Conservation (phyloP, 306 rosid genomes). For the Corylus avellana region DNA sequence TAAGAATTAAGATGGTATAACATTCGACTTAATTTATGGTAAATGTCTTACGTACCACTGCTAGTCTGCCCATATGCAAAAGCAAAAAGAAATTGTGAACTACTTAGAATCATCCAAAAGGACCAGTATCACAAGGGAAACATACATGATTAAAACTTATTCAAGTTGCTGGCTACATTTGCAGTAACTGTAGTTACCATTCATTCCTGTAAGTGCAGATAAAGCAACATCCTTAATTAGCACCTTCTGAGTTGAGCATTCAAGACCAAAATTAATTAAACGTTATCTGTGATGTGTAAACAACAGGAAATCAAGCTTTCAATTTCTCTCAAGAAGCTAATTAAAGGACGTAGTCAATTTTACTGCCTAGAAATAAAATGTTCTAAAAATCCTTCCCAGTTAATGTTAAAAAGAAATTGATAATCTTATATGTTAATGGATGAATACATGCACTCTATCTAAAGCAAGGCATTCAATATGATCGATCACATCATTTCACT, state of each 20-base stretch:
- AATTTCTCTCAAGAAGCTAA: not conserved
- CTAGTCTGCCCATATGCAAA: constrained; percentile 75
- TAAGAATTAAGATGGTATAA: not conserved
- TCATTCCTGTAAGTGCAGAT: constrained; percentile 66
- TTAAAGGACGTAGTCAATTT: not conserved
- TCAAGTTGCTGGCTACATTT: not conserved
- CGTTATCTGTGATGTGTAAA: constrained; percentile 45
- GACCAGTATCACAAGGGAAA: not conserved
- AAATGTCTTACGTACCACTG: constrained; percentile 63
- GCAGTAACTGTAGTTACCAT: constrained; percentile 46
- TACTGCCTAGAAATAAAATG: not conserved
- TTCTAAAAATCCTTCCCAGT: not conserved
- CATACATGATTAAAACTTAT: not conserved
- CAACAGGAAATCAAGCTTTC: not conserved
- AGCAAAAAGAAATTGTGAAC: constrained; percentile 26
- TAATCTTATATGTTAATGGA: not conserved
- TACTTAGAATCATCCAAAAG: not conserved
- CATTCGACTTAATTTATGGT: constrained; percentile 28
- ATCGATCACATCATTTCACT: not conserved
- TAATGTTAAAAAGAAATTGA: not conserved
- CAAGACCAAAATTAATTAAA: constrained; percentile 39
- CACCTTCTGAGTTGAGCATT: constrained; percentile 53
- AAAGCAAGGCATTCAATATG: not conserved
- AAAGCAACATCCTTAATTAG: constrained; percentile 57
- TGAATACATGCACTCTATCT: not conserved